These are phyloP conservation scores for Ogataea wickerhamii DNA, from an alignment of 805 yeast species.

Conservation along the genomic window DNA sequence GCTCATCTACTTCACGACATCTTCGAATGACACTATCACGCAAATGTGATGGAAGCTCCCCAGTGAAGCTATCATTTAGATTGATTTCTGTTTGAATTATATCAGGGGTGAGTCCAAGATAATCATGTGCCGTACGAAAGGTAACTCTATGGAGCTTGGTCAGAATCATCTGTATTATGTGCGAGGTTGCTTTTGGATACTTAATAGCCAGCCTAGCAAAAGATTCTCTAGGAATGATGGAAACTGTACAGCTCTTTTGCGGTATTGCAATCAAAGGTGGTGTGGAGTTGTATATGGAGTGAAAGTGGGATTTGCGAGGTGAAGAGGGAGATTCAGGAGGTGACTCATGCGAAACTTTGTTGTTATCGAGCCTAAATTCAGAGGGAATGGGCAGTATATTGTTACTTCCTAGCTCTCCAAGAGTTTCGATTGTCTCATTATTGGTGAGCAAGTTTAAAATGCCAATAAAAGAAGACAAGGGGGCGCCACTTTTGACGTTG, in stretches of 20 bases:
- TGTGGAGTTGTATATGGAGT: constrained; percentile 2
- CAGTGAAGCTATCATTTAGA: constrained; percentile 48
- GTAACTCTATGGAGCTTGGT: constrained; percentile 87
- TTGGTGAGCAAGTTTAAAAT: constrained; percentile 64
- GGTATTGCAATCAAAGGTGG: constrained; percentile 67
- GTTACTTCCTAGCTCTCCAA: constrained; percentile 2
- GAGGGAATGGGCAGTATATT: constrained; percentile 13
- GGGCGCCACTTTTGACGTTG: constrained; percentile 78
- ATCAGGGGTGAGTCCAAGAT: constrained; percentile 79
- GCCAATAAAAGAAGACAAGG: constrained; percentile 77
- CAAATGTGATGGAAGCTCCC: constrained; percentile 61
- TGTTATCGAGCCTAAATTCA: constrained; percentile 17
- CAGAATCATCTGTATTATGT: constrained; percentile 88
- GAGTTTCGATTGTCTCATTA: constrained; percentile 3
- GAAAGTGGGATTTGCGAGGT: neutral
- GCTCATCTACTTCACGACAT: constrained; percentile 4
- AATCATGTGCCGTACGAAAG: constrained; percentile 82
- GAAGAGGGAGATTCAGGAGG: constrained; percentile 6
- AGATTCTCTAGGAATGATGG: constrained; percentile 85
- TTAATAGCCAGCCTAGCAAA: constrained; percentile 67
- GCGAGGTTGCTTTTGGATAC: constrained; percentile 88
- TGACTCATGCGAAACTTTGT: constrained; percentile 12
- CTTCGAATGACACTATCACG: constrained; percentile 38
- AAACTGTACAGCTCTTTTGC: constrained; percentile 71
- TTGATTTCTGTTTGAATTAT: constrained; percentile 71